phyloP scores from a whole-genome alignment of 345 rosid species.

The Sonneratia caseolaris region DNA sequence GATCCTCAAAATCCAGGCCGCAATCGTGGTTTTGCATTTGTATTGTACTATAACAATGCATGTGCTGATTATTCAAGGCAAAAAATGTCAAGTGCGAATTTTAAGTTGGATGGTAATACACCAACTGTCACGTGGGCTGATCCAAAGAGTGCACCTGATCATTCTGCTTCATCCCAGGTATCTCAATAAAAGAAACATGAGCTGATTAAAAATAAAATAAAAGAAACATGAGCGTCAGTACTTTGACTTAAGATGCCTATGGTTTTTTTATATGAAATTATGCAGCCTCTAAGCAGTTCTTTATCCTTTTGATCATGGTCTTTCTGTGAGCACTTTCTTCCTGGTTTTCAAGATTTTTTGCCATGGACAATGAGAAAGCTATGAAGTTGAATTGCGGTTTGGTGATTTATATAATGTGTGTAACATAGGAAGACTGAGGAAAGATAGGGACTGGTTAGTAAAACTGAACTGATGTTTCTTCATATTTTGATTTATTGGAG shows the following conservation, averaged over 20 bases:
- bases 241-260: no score
- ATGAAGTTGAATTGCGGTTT: not conserved
- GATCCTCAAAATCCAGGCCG: slow-evolving; percentile 78
- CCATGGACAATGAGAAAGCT: no score
- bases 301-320: no score
- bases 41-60: slow-evolving; percentile 92
- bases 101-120: slow-evolving; percentile 86
- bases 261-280: no score
- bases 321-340: not conserved
- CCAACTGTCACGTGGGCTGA: slow-evolving; percentile 99
- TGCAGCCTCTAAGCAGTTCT: no score
- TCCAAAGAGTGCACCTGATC: slow-evolving; percentile 89
- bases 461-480: not conserved
- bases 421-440: not conserved
- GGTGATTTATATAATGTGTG: not conserved
- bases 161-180: slow-evolving; percentile 86
- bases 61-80: slow-evolving; percentile 98
- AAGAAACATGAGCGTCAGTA: no score
- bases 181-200: not conserved
- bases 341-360: not conserved
- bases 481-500: not conserved
- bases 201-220: no score
- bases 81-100: slow-evolving; percentile 71
- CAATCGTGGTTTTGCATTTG: slow-evolving; percentile 95
- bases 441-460: not conserved